phyloP scores from a whole-genome alignment of 345 rosid species.

The Aquilaria yunnanensis region DNA sequence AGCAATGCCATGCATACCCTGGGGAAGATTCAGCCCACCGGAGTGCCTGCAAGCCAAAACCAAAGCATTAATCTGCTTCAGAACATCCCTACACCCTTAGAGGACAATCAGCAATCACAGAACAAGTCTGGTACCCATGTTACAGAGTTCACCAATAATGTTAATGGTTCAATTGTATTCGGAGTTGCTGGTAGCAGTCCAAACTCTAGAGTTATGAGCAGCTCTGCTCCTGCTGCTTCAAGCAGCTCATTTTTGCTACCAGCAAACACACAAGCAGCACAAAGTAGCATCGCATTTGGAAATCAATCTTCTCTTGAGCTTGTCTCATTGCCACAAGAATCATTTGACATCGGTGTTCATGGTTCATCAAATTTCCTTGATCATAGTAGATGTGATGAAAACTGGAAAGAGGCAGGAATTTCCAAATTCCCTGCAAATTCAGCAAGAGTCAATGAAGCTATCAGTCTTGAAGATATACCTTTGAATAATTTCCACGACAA shows the following conservation, averaged over 20 bases:
- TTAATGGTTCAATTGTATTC: conserved; percentile 26
- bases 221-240: conserved; percentile 27
- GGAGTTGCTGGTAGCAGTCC: conserved; percentile 23
- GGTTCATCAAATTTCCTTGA: conserved; percentile 44
- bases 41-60: conserved; percentile 32
- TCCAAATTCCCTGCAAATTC: conserved; percentile 44
- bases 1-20: conserved; percentile 31
- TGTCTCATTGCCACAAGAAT: conserved; percentile 28
- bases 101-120: conserved; percentile 38
- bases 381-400: conserved; percentile 32
- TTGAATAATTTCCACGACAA: conserved; percentile 23
- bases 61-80: conserved; percentile 37
- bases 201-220: conserved; percentile 31
- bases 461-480: conserved; percentile 29
- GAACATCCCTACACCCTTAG: conserved; percentile 37
- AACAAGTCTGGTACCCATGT: conserved; percentile 31
- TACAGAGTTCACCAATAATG: conserved; percentile 32
- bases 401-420: conserved; percentile 45
- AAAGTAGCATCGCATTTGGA: conserved; percentile 24
- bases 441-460: conserved; percentile 30
- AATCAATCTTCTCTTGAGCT: conserved; percentile 39
- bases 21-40: conserved; percentile 41
- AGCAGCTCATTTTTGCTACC: conserved; percentile 38
- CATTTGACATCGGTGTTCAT: conserved; percentile 25
- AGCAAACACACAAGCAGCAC: conserved; percentile 28